Evolutionary conservation across 202 grass and related monocot species (phyloP).

Genomic region (Alloteropsis angusta): DNA sequence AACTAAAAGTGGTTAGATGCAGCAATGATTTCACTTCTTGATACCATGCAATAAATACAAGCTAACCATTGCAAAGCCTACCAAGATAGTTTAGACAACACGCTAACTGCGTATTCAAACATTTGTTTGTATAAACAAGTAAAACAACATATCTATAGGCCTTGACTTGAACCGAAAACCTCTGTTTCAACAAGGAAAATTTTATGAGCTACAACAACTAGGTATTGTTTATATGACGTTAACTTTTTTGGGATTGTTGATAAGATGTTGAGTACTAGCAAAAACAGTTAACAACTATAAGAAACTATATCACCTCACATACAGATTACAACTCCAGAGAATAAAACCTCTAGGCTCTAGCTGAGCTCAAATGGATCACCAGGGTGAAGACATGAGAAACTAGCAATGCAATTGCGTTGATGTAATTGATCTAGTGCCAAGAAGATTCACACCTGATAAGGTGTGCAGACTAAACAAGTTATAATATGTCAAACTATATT

Average conservation of each 20-base stretch:
- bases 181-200: not conserved
- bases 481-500: slow-evolving; percentile 6
- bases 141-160: not conserved
- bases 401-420: not conserved
- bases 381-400: not conserved
- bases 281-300: not conserved
- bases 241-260: not conserved
- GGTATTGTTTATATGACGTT: not conserved
- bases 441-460: not conserved
- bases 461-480: not conserved
- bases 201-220: not conserved
- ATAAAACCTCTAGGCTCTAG: not conserved
- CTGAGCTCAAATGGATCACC: not conserved
- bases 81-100: not conserved
- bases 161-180: not conserved
- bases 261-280: not conserved
- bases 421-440: not conserved
- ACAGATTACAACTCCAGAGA: not conserved
- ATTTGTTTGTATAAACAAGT: not conserved
- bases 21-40: slow-evolving; percentile 2
- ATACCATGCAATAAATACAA: not conserved
- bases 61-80: not conserved
- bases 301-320: not conserved
- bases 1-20: slow-evolving; percentile 13
- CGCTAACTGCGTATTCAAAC: not conserved